A percentile compares a stretch with the other conserved stretches of the same genome.
phyloP scores from a whole-genome alignment of 202 grass and related monocot genomes.

The Hordeum pubiflorum region DNA sequence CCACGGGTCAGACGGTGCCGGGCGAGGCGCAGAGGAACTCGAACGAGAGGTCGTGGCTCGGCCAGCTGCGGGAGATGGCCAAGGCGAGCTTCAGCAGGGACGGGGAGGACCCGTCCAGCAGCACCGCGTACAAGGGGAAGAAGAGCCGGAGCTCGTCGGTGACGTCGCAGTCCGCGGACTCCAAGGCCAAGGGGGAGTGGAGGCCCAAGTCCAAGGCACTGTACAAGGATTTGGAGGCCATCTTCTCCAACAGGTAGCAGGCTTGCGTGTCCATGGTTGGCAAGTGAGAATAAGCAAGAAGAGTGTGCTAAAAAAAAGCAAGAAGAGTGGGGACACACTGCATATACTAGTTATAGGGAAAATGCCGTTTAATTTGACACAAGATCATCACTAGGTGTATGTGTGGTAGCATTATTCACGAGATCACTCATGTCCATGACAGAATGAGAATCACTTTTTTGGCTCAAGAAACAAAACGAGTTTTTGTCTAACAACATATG shows the following conservation, averaged over 20 bases:
- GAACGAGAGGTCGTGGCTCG: conserved; percentile 61
- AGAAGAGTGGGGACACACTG: background rate
- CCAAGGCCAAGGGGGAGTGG: conserved; percentile 44
- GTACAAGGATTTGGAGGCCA: conserved; percentile 72
- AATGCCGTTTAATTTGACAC: background rate
- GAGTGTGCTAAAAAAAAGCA: too few relatives aligned
- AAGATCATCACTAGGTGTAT: background rate
- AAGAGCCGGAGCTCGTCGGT: conserved; percentile 46
- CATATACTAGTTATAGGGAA: background rate
- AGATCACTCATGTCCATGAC: background rate
- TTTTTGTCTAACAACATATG: too few relatives aligned
- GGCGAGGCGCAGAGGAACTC: conserved; percentile 16
- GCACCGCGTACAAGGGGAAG: conserved; percentile 32
- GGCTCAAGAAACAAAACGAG: too few relatives aligned
- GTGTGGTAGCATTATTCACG: background rate
- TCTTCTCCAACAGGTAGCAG: conserved; percentile 61
- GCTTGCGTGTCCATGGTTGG: background rate
- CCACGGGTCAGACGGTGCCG: background rate
- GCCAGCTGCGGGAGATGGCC: conserved; percentile 83
- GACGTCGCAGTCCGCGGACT: conserved; percentile 31
- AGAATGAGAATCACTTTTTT: background rate
- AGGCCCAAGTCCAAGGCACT: conserved; percentile 47
- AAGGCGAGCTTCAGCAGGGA: conserved; percentile 85
- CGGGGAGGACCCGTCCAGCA: conserved; percentile 45
- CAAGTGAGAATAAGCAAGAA: background rate